Conservation (phyloP, 2,329 filamentous ascomycete species). For the Tolypocladium amazonense region DNA sequence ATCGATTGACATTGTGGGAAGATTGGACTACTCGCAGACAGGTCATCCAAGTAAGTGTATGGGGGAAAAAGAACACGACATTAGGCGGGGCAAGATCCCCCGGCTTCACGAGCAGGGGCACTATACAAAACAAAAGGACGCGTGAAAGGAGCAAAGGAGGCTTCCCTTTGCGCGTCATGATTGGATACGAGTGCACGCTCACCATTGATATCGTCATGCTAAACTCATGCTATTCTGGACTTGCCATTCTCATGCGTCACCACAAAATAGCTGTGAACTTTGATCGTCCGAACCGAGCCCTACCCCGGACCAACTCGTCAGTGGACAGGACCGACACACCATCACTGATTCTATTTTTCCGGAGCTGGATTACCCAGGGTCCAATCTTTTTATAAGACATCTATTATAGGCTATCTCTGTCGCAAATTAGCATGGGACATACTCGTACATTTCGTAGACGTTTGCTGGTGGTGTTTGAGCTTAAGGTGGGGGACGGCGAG, state of each 20-base stretch:
- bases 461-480: background rate
- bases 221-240: background rate
- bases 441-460: background rate
- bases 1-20: background rate
- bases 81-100: no score
- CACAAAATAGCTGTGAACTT: background rate
- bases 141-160: background rate
- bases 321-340: background rate
- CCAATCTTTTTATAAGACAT: rapidly evolving
- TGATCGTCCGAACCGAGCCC: background rate
- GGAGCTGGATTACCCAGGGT: no score
- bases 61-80: no score
- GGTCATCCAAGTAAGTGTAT: no score
- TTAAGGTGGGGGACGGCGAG: background rate
- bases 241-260: background rate
- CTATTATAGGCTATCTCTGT: background rate
- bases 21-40: background rate
- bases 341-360: background rate
- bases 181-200: background rate
- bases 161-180: background rate
- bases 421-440: background rate
- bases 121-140: no score
- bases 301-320: background rate
- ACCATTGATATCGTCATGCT: background rate
- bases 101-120: no score